phyloP scores from a whole-genome alignment of 169 alveolate species.

The Cryptosporidium sp. region DNA sequence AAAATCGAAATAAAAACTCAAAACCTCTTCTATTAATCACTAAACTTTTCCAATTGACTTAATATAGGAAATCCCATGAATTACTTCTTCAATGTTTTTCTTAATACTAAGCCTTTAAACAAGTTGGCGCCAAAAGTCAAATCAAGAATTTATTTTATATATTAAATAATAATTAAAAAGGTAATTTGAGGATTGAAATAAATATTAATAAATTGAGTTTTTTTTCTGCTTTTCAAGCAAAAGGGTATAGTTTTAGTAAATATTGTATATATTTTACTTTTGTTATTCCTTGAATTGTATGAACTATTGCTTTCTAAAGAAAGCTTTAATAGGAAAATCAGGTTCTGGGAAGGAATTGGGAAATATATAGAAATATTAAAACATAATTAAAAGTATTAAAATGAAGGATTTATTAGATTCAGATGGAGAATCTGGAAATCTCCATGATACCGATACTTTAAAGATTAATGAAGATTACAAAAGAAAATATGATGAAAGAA shows the following conservation, averaged over 20 bases:
- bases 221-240: no score
- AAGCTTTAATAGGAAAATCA: background rate
- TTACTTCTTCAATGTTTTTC: background rate
- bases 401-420: constrained; percentile 43
- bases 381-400: background rate
- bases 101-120: background rate
- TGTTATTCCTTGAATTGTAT: no score
- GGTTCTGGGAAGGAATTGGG: background rate
- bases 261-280: background rate
- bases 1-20: no score
- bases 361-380: background rate
- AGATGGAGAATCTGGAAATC: constrained; percentile 36
- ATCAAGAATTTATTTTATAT: background rate
- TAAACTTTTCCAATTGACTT: background rate
- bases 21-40: no score
- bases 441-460: background rate
- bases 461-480: constrained; percentile 21
- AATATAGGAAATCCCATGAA: background rate
- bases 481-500: constrained; percentile 53
- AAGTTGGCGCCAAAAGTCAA: constrained; percentile 28
- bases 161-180: background rate
- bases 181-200: background rate
- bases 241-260: no score
- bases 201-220: background rate
- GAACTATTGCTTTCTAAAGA: background rate